Percentiles rank a stretch among this genome's conserved stretches.
These are phyloP conservation scores for Anisodus acutangulus DNA, from an alignment of 257 asterid genomes.

Conservation along the genomic window DNA sequence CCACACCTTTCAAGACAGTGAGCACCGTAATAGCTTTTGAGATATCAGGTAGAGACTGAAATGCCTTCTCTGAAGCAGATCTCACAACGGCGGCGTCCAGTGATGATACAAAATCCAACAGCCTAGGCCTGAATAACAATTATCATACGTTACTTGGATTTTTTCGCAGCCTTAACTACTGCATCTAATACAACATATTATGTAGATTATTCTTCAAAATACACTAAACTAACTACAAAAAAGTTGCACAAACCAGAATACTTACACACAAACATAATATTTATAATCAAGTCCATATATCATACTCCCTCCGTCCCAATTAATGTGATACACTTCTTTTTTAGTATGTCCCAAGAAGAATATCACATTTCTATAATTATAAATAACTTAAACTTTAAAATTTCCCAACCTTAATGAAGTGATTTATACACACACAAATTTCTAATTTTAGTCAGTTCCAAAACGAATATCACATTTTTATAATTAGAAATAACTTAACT, in stretches of 20 bases:
- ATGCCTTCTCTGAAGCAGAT: slow-evolving; percentile 76
- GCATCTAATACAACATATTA: background rate
- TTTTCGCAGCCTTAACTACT: background rate
- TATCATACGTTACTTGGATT: background rate
- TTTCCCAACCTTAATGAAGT: too few relatives aligned
- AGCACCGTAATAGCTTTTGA: slow-evolving; percentile 63
- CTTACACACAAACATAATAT: background rate
- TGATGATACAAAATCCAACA: slow-evolving; percentile 68
- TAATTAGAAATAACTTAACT: too few relatives aligned
- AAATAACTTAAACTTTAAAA: too few relatives aligned
- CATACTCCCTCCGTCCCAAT: background rate
- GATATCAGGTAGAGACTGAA: slow-evolving; percentile 67
- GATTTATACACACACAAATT: too few relatives aligned
- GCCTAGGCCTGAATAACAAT: slow-evolving; percentile 52
- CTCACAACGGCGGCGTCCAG: slow-evolving; percentile 59
- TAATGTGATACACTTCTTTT: too few relatives aligned
- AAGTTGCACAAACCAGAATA: background rate
- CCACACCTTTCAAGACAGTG: slow-evolving; percentile 89
- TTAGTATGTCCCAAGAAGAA: too few relatives aligned
- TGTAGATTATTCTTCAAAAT: background rate
- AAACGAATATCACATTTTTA: too few relatives aligned
- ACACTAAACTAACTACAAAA: background rate
- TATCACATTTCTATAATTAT: too few relatives aligned
- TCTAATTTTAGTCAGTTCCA: too few relatives aligned
- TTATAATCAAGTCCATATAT: background rate